Evolutionary conservation across 2,329 filamentous ascomycete genomes (phyloP), one percentile per base, ranked within the genome.

Genomic region (Colletotrichum chrysophilum): DNA sequence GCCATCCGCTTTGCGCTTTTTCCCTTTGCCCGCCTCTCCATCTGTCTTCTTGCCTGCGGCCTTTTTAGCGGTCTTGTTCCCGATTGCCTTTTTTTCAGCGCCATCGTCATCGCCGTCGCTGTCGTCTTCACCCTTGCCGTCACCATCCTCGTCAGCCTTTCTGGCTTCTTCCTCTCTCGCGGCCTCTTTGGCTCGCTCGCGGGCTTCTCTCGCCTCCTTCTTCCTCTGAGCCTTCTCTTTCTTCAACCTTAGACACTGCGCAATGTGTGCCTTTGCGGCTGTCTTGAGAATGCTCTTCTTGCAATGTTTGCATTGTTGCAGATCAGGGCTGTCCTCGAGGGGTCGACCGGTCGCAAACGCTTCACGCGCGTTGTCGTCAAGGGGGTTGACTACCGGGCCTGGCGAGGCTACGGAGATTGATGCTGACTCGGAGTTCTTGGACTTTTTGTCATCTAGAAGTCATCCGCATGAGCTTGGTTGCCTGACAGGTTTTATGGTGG

Each of bases 301-400:
- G 87, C 96, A 99, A 83, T 97, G 95, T 83, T 97, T 98, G 89
- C 96, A 99, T 79, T 94, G 90, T 66, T 97, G 93, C 12, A 95
- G 90, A 77, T 98, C 95, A 13, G 94, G 91, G 72, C 89, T 89
- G 81, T 98, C 96, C 79, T 96, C 93, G 79, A 98, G 90, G 0
- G 96, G 95, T 74, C 94, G 92, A 77, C 95, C 95, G 62, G 93
- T 96, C 5, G 92, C 89, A 84, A 98, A 98, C 6, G 94, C 94
- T 76, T 95, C 92, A 79, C 94, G 91, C 16, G 94, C 92, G 76
- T 89, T 91, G 76, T 96, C 93, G 80, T 97, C 95, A 67, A 98
- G 90, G 69, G 92, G 90, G 80, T 93, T 93, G 21, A 93, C 89
- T 3, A 92, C 86, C 1, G 91, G 90, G 5, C 88, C 87, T 2